Percentiles rank a stretch among this genome's conserved stretches.
Conservation (phyloP, 2,329 filamentous ascomycete species). For the Diplocarpon mali region DNA sequence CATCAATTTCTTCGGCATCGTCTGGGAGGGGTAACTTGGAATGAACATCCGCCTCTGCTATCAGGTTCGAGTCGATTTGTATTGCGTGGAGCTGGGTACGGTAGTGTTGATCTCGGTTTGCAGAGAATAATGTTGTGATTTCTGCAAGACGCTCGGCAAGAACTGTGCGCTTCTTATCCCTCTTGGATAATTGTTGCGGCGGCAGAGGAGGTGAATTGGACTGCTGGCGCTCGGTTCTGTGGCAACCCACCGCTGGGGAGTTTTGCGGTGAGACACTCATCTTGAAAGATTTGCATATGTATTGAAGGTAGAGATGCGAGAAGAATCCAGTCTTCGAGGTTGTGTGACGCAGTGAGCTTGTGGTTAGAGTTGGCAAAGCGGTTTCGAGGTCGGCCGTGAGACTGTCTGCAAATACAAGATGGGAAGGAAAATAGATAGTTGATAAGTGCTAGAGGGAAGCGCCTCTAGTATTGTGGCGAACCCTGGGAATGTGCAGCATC, state of each 20-base stretch:
- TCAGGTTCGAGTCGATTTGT: slow-evolving; percentile 81
- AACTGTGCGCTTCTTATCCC: slow-evolving; percentile 79
- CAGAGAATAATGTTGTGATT: slow-evolving; percentile 66
- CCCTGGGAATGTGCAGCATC: slow-evolving; percentile 2
- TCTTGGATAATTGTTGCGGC: slow-evolving; percentile 49
- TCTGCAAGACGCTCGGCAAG: slow-evolving; percentile 68
- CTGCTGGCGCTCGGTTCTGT: slow-evolving; percentile 20
- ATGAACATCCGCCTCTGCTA: slow-evolving; percentile 78
- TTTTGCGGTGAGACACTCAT: slow-evolving; percentile 25
- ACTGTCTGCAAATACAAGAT: background rate
- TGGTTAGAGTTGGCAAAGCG: too few species aligned
- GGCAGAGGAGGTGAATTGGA: slow-evolving; percentile 25
- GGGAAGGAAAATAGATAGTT: background rate
- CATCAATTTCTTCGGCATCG: slow-evolving; percentile 32
- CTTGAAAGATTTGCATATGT: slow-evolving; percentile 9
- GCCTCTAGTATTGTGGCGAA: background rate
- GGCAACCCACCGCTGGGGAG: slow-evolving; percentile 21
- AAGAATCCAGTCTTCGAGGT: too few species aligned
- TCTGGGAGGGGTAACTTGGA: slow-evolving; percentile 54
- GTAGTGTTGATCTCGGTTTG: slow-evolving; percentile 75
- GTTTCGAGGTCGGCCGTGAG: too few species aligned
- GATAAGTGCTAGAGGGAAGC: background rate
- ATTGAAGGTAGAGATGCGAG: background rate
- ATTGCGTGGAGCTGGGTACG: slow-evolving; percentile 82
- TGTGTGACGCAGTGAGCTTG: too few species aligned